phyloP scores from a whole-genome alignment of 192 early-diverging fungal species.

The Backusella sp. region DNA sequence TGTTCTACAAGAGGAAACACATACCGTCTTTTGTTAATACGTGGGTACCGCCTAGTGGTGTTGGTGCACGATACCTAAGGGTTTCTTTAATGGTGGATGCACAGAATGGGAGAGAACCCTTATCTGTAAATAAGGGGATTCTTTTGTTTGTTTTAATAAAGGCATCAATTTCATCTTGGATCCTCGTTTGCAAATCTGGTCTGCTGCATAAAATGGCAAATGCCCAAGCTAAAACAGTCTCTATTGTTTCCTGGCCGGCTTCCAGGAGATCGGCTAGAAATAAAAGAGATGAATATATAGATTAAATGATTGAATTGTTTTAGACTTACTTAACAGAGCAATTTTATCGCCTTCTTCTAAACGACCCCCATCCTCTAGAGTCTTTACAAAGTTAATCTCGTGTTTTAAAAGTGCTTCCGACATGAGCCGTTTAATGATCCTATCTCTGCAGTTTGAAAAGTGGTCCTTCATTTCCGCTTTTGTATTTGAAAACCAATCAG shows the following conservation, averaged over 20 bases:
- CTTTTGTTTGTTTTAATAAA: not conserved
- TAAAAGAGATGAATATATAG: not conserved
- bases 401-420: no score
- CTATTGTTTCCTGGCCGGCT: not conserved
- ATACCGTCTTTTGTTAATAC: constrained; percentile 6
- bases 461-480: no score
- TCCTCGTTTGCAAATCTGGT: constrained; percentile 17
- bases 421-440: no score
- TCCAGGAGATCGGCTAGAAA: not conserved
- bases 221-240: constrained; percentile 9
- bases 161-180: constrained; percentile 12
- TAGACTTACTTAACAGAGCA: not conserved
- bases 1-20: no score
- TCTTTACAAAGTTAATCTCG: no score
- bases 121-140: not conserved
- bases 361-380: no score
- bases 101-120: constrained; percentile 2
- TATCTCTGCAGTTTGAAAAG: no score
- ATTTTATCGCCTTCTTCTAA: no score
- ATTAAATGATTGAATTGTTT: not conserved
- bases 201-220: constrained; percentile 7
- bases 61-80: constrained; percentile 3
- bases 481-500: no score
- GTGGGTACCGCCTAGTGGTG: constrained; percentile 6
- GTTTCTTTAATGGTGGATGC: constrained; percentile 13